Evolutionary conservation across 208 protist species (phyloP), one percentile per base, ranked within the genome.

Genomic region (Crithidia brevicula): DNA sequence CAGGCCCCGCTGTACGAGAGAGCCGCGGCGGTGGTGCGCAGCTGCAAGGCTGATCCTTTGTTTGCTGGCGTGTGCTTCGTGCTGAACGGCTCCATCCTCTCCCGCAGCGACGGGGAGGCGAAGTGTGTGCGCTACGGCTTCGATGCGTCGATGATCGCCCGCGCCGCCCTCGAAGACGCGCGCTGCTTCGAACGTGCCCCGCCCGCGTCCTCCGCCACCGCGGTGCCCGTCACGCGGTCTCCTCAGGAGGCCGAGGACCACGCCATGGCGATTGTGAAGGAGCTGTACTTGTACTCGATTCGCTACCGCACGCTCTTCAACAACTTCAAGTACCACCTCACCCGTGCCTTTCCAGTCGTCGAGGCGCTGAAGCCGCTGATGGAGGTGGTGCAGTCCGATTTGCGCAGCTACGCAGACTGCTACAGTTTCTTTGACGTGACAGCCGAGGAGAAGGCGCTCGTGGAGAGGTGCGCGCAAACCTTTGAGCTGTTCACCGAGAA

Each of bases 161-260:
- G 98, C 31, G 95, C 94, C n/a, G 98, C 98, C 10, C 75, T 99
- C 73, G 91, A 83, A 51, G 98, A 99, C 74, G 81, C 90, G 38
- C 85, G 85, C 5, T 81, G 98, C 10, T 99, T 99, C 67, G 34
- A 69, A n/a, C 34, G 33, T 28, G 31, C 40, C 27, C 6, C 36
- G 1, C 18, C 5, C 18, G 20, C 45, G 16, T 28, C 20, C 23
- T 51, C 25, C 18, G 11, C 46, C n/a, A 42, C 33, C 43, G 33
- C 16, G 20, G 33, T 11, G 15, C 25, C 18, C 1, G 22, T 18
- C 20, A 22, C 30, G 23, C 60, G 42, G 34, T 63, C 47, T n/a
- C 30, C 38, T 30, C 36, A 73, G 67, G 67, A 13, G 50, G 52
- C 49, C 27, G 57, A 73, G 67, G 67, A 53, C 46, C 10, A 81